A percentile compares a stretch with the other conserved stretches of the same genome.
Conservation (phyloP, 139 green algal species). For the Desmodesmus armatus region DNA sequence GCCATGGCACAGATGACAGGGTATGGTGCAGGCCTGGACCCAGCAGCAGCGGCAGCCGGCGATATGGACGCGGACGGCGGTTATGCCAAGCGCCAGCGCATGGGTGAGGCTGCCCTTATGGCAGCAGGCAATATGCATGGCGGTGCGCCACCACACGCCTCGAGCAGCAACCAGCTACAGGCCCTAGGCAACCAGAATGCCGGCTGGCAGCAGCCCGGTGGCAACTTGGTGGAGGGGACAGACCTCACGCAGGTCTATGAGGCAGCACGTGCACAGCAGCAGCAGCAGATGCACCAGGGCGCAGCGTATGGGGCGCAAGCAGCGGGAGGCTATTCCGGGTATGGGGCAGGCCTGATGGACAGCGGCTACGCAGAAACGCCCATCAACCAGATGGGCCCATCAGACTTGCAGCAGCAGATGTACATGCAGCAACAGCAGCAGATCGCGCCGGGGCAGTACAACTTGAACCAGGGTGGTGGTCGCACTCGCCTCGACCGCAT, state of each 20-base stretch:
- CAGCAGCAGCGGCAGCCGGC: not conserved
- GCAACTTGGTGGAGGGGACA: conserved; percentile 28
- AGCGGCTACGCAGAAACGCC: conserved; percentile 13
- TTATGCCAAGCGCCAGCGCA: conserved; percentile 35
- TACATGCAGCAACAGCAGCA: not conserved
- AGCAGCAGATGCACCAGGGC: conserved; percentile 9
- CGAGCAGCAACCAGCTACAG: conserved; percentile 35
- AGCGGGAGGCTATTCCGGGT: not conserved
- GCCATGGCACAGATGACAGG: not conserved
- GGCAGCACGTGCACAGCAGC: conserved; percentile 26
- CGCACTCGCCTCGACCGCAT: no score
- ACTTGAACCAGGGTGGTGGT: no score
- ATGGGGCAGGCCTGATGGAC: not conserved
- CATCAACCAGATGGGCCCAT: conserved; percentile 20
- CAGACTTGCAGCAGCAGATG: conserved; percentile 35
- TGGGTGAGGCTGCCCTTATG: conserved; percentile 8
- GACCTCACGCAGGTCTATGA: conserved; percentile 36
- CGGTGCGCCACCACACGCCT: conserved; percentile 24
- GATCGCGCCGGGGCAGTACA: not conserved
- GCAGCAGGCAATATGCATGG: not conserved
- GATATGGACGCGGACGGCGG: not conserved
- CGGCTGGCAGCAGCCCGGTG: not conserved
- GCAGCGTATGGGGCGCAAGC: not conserved
- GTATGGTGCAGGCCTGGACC: not conserved
- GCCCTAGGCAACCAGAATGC: not conserved